These are phyloP conservation scores for Glycyrrhiza uralensis DNA, from an alignment of 306 rosid genomes.

Conservation along the genomic window DNA sequence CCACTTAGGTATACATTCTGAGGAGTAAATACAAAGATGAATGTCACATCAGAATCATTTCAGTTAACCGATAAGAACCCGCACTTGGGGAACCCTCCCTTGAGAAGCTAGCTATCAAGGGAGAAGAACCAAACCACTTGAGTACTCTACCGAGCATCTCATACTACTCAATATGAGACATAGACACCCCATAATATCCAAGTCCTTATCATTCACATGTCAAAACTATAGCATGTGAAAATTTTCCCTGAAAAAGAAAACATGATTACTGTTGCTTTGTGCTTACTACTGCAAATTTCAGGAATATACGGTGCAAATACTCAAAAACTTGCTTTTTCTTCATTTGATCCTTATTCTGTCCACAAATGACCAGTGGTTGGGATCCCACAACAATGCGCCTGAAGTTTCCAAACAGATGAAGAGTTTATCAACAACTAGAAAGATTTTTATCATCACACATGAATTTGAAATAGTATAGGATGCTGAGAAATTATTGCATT, in stretches of 20 bases:
- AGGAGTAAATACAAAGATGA: background rate
- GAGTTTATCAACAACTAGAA: constrained; percentile 18
- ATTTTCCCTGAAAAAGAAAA: background rate
- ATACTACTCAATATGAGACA: too few relatives aligned
- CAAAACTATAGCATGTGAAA: background rate
- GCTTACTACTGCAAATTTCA: constrained; percentile 52
- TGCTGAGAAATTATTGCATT: background rate
- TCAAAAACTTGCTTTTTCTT: constrained; percentile 24
- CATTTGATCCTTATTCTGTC: constrained; percentile 28
- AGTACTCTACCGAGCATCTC: too few relatives aligned
- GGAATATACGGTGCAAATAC: constrained; percentile 29
- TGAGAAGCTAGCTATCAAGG: too few relatives aligned
- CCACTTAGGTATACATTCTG: constrained; percentile 61
- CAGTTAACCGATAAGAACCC: too few relatives aligned
- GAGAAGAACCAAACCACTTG: too few relatives aligned
- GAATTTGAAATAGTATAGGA: background rate
- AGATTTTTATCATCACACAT: background rate
- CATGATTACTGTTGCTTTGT: background rate
- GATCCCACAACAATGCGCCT: constrained; percentile 56
- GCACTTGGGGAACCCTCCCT: too few relatives aligned
- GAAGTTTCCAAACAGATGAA: background rate
- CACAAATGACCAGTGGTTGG: constrained; percentile 41
- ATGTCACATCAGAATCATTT: background rate
- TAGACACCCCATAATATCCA: too few relatives aligned
- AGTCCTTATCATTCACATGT: too few relatives aligned